These are phyloP conservation scores for Taxawa tesnikishii DNA, from an alignment of 2,329 filamentous ascomycete genomes.

Conservation along the genomic window DNA sequence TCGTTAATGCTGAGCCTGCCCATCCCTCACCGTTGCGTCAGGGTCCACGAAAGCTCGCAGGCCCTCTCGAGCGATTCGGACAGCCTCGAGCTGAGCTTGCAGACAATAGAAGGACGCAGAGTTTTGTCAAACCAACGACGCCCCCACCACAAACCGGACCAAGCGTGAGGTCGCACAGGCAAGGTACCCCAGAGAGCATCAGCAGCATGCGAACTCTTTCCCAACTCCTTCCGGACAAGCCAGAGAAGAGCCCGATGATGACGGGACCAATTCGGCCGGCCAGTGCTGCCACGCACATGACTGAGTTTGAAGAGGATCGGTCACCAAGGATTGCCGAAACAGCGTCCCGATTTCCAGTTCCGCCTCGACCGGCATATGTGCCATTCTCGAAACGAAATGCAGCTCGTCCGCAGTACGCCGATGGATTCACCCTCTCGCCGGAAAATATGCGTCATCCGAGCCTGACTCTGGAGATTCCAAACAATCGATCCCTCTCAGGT, in stretches of 20 bases:
- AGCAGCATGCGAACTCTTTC: conserved; percentile 16
- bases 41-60: conserved; percentile 8
- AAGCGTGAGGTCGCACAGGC: not conserved
- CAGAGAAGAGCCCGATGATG: conserved; percentile 8
- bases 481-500: conserved; percentile 3
- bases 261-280: conserved; percentile 4
- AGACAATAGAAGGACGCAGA: conserved; percentile 5
- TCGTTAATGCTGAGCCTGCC: conserved; percentile 18
- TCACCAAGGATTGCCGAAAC: conserved; percentile 5
- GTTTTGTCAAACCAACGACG: conserved; percentile 1
- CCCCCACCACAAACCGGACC: not conserved
- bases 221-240: conserved; percentile 20
- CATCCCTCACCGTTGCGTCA: conserved; percentile 12
- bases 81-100: conserved; percentile 4
- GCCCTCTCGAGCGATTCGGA: conserved; percentile 5
- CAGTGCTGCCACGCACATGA: conserved; percentile 13
- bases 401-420: conserved; percentile 4
- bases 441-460: conserved; percentile 9
- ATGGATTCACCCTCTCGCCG: conserved; percentile 9
- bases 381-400: conserved; percentile 2
- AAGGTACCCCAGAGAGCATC: conserved; percentile 11
- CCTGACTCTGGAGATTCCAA: conserved; percentile 14
- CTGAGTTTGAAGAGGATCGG: conserved; percentile 21
- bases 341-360: conserved; percentile 8
- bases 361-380: conserved; percentile 6